These are phyloP conservation scores for Setaria viridis DNA, from an alignment of 202 grass and related monocot species.

Conservation along the genomic window DNA sequence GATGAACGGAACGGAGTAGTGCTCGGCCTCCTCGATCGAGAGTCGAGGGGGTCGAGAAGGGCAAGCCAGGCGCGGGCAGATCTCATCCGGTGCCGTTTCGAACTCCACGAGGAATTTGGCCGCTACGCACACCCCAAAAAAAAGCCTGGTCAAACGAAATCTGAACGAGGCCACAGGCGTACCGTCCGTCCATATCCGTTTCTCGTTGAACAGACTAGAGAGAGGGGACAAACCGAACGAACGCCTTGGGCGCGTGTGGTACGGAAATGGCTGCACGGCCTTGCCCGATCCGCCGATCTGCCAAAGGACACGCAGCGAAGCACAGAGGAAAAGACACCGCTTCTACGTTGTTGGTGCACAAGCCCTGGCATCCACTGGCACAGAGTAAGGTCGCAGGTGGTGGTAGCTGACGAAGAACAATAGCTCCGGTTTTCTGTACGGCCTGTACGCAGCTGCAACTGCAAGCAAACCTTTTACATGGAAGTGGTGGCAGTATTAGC, in stretches of 20 bases:
- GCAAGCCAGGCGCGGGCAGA: background rate
- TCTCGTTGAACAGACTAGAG: background rate
- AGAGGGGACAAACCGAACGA: background rate
- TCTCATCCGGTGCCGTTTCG: conserved; percentile 17
- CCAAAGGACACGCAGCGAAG: background rate
- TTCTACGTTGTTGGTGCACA: background rate
- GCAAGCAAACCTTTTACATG: background rate
- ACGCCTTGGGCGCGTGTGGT: background rate
- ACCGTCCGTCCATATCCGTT: background rate
- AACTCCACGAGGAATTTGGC: conserved; percentile 22
- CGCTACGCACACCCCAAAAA: background rate
- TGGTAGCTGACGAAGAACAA: background rate
- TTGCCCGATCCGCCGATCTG: background rate
- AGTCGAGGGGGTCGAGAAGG: too few relatives aligned
- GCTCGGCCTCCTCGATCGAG: too few relatives aligned
- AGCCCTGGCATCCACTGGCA: background rate
- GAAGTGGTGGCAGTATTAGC: background rate
- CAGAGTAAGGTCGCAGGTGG: background rate
- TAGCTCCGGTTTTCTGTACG: background rate
- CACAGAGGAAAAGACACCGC: conserved; percentile 1
- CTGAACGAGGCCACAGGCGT: background rate
- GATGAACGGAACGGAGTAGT: background rate
- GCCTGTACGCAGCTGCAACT: background rate
- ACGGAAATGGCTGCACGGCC: background rate
- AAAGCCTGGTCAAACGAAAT: conserved; percentile 16